Evolutionary conservation across 768 basidiomycete species (phyloP).

Genomic region (Cystofilobasidium ferigula): DNA sequence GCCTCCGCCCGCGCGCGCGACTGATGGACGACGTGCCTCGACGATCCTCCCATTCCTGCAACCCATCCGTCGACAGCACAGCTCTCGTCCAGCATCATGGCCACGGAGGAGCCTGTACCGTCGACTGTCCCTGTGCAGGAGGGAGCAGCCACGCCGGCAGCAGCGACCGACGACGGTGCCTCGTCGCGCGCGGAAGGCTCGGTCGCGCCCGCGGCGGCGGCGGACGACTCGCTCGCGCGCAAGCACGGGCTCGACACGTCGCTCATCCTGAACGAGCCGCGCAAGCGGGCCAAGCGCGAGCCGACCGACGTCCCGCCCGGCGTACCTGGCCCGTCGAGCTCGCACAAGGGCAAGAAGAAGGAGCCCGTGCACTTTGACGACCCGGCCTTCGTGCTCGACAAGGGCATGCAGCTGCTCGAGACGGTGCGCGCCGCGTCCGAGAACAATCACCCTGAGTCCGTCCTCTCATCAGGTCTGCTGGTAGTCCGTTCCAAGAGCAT

Average conservation of each 20-base stretch:
- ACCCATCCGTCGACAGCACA: too few relatives aligned
- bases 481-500: not conserved
- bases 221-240: not conserved
- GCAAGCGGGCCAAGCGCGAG: constrained; percentile 9
- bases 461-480: not conserved
- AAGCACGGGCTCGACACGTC: constrained; percentile 18
- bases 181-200: not conserved
- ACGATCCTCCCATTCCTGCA: too few relatives aligned
- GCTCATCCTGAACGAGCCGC: constrained; percentile 18
- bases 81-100: too few relatives aligned
- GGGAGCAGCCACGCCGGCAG: too few relatives aligned
- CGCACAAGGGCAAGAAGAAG: not conserved
- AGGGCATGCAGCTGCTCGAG: constrained; percentile 52
- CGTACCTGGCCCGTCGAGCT: not conserved
- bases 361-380: constrained; percentile 4
- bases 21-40: too few relatives aligned
- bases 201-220: not conserved
- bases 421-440: constrained; percentile 69
- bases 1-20: too few relatives aligned
- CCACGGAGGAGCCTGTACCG: too few relatives aligned
- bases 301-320: not conserved
- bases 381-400: constrained; percentile 9
- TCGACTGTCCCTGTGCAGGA: too few relatives aligned
- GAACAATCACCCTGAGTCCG: constrained; percentile 49
- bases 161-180: too few relatives aligned